Conservation (phyloP, 2,329 filamentous ascomycete genomes). For the Chaetomium globosum region DNA sequence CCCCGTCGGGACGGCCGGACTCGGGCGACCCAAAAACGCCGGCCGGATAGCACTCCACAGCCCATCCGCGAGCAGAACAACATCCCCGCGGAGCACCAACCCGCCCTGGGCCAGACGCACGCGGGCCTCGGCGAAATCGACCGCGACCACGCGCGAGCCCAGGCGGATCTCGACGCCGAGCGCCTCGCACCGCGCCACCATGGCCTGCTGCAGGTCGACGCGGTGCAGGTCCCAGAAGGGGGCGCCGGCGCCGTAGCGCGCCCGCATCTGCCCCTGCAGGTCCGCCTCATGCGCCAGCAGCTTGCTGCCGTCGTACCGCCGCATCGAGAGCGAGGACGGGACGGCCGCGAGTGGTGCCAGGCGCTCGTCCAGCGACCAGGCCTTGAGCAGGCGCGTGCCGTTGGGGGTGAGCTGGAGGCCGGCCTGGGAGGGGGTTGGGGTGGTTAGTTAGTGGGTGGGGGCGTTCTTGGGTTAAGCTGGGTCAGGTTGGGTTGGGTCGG, state of each 20-base stretch:
- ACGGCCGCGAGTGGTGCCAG: conserved; percentile 36
- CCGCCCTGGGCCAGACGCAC: conserved; percentile 41
- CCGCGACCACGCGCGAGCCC: conserved; percentile 20
- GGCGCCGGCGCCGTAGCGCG: conserved; percentile 33
- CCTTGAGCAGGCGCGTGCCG: conserved; percentile 38
- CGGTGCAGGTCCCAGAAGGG: conserved; percentile 55
- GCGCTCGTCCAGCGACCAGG: conserved; percentile 34
- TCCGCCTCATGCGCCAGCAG: conserved; percentile 39
- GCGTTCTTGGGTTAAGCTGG: background rate
- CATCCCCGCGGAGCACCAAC: conserved; percentile 44
- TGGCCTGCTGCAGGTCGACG: conserved; percentile 50
- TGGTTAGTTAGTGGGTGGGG: background rate
- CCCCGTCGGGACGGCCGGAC: conserved; percentile 55
- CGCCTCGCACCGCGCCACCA: conserved; percentile 45
- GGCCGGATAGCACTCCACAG: conserved; percentile 50
- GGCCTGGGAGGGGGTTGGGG: conserved; percentile 25
- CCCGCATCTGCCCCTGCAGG: conserved; percentile 36
- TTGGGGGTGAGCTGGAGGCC: conserved; percentile 41
- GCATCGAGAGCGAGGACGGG: conserved; percentile 37
- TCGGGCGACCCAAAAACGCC: conserved; percentile 47
- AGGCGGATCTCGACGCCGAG: conserved; percentile 43
- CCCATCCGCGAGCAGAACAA: conserved; percentile 54
- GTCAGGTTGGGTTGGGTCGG: background rate
- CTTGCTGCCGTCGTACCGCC: conserved; percentile 38
- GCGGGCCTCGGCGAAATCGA: conserved; percentile 35